phyloP scores from a whole-genome alignment of 768 basidiomycete species.

The Russula dissimulans region DNA sequence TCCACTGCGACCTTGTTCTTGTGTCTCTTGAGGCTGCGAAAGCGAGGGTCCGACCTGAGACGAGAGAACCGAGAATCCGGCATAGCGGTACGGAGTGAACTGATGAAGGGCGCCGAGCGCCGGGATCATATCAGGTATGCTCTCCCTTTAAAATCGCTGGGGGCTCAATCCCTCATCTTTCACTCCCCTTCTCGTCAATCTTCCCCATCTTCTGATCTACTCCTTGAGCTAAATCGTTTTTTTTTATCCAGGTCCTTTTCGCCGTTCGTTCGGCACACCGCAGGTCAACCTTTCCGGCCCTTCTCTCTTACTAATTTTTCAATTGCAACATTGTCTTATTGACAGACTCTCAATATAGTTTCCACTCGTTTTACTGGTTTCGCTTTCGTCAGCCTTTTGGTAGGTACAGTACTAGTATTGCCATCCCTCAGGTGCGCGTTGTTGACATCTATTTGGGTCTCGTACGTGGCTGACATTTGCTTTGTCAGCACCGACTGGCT shows the following conservation, averaged over 20 bases:
- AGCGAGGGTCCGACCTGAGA: conserved; percentile 86
- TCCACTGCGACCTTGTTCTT: conserved; percentile 81
- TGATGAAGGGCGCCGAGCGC: too few species aligned
- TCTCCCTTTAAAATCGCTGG: too few species aligned
- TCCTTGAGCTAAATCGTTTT: neutral
- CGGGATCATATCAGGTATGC: too few species aligned
- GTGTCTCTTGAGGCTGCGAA: conserved; percentile 74
- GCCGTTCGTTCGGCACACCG: conserved; percentile 23
- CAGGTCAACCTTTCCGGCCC: conserved; percentile 27
- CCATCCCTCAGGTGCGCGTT: too few species aligned
- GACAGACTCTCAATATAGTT: conserved; percentile 36
- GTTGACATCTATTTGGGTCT: neutral
- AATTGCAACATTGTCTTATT: conserved; percentile 18
- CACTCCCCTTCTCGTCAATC: neutral
- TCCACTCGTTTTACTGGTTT: conserved; percentile 32
- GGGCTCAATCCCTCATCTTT: too few species aligned
- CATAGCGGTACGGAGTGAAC: neutral
- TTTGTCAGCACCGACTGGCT: conserved; percentile 1
- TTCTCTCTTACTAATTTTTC: conserved; percentile 20
- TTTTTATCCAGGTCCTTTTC: conserved; percentile 14
- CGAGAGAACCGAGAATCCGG: conserved; percentile 78
- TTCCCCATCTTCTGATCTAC: neutral
- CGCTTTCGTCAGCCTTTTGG: conserved; percentile 34
- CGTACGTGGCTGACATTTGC: neutral
- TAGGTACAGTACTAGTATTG: too few species aligned